Base-by-base conservation (phyloP, 345 rosid species). In the Bruguiera parviflora region DNA sequence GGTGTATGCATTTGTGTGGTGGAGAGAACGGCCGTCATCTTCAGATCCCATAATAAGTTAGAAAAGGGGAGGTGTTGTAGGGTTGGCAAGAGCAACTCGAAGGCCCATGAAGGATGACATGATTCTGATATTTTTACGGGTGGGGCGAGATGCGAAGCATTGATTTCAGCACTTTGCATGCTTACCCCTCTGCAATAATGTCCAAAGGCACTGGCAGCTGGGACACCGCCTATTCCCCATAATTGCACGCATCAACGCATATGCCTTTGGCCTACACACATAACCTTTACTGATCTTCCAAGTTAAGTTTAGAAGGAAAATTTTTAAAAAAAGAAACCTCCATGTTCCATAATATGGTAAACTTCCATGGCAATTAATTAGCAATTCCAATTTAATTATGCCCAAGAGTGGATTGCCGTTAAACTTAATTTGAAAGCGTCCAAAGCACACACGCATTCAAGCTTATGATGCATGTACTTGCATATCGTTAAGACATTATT, bases 241-340 rank as follows among this genome's bases (percentile, higher is more conserved):
- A 69, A 77, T 73, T 75, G 63, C 80, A 39, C 57, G 18, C 27
- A 64, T 69, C 57, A 66, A 29, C 16, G 9, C 43, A 16, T 33
- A 9, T 25, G 43, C 27, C 21, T 35, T 43, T 43, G 0, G 49
- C 49, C 49, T 43, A 43, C 16, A 13, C 3, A 3, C 5, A 3
- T 43, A 13, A 19, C 73, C 80, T 74, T 82, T 87, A 80, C 86
- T 69, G 74, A 43, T 63, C 79, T 74, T 83, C 59, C 73, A 80
- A 83, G 86, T 77, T 57, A 72, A 75, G 73, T 39, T 37, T 8
- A 37, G 15, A 39, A 39, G 13, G 13, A 11, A 2, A 39, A 27
- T 27, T 27, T 27, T 27, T 27, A 1, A 1, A 27, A 27, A 27
- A 27, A n/a, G n/a, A 27, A 27, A 27, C 25, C 64, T 13, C 67